Conservation (phyloP, 2,329 filamentous ascomycete species). For the Fusarium veterinarium region DNA sequence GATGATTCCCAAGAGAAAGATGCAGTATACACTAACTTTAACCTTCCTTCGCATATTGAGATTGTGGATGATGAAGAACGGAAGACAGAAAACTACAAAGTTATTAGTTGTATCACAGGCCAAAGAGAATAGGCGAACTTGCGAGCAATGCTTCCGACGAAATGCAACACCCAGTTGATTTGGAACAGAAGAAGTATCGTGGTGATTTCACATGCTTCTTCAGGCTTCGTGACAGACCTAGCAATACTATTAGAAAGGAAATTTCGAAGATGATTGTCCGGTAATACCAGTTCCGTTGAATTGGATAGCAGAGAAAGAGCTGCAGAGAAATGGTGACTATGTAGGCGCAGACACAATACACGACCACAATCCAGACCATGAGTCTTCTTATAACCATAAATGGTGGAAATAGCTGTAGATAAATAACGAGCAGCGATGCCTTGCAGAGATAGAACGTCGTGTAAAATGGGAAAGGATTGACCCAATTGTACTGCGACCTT, state of each 20-base stretch:
- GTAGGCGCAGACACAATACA: slow-evolving; percentile 7
- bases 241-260: accelerated
- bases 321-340: background rate
- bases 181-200: slow-evolving; percentile 5
- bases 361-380: background rate
- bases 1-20: slow-evolving; percentile 33
- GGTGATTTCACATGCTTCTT: background rate
- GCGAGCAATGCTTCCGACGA: slow-evolving; percentile 21
- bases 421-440: slow-evolving; percentile 26
- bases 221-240: background rate
- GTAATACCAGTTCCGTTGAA: slow-evolving; percentile 29
- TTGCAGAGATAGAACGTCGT: slow-evolving; percentile 35
- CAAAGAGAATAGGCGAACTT: background rate
- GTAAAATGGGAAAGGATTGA: slow-evolving; percentile 14
- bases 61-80: slow-evolving; percentile 22
- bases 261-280: accelerated
- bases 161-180: slow-evolving; percentile 22
- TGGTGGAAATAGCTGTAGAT: slow-evolving; percentile 29
- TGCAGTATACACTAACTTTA: slow-evolving; percentile 24
- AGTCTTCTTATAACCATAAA: slow-evolving; percentile 31
- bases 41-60: slow-evolving; percentile 21
- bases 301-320: slow-evolving; percentile 24
- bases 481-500: slow-evolving; percentile 6
- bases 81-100: background rate
- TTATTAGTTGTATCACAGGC: accelerated